Percentiles rank a stretch among this genome's conserved stretches.
phyloP scores from a whole-genome alignment of 164 flowering plant genomes.

The Magnolia officinalis region DNA sequence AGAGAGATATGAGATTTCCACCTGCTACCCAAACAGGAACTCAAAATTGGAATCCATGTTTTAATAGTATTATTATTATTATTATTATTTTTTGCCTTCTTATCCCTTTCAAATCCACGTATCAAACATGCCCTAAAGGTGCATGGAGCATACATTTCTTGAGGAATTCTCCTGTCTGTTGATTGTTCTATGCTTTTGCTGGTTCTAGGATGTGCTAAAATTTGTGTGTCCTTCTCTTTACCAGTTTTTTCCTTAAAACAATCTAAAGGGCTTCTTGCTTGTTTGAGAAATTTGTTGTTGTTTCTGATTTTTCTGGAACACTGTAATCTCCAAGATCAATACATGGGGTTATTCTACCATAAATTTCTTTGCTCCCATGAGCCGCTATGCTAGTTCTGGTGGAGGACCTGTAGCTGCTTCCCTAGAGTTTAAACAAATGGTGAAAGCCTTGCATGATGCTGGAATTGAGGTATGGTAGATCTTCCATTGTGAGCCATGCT shows the following conservation, averaged over 20 bases:
- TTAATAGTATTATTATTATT: too few species aligned
- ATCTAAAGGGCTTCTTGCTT: not conserved
- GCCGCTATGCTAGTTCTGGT: conserved; percentile 91
- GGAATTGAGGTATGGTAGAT: conserved; percentile 76
- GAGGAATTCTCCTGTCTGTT: not conserved
- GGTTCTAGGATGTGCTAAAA: not conserved
- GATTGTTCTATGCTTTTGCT: not conserved
- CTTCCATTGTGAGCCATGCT: not conserved
- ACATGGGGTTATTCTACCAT: conserved; percentile 98
- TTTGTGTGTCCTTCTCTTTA: not conserved
- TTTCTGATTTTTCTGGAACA: conserved; percentile 4
- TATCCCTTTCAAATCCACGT: too few species aligned
- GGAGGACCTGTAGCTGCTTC: conserved; percentile 85
- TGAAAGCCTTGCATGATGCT: conserved; percentile 85
- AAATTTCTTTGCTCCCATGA: conserved; percentile 99
- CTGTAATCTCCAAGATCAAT: conserved; percentile 52
- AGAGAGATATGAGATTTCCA: too few species aligned
- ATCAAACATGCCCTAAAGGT: too few species aligned
- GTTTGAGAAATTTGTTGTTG: not conserved
- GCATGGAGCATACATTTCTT: too few species aligned
- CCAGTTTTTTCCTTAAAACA: not conserved
- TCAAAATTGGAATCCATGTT: too few species aligned
- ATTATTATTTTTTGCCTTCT: too few species aligned
- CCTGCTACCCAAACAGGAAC: too few species aligned
- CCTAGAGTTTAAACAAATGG: conserved; percentile 86